Evolutionary conservation across 1,284 basidiomycete species (phyloP).

Genomic region (Malassezia dermatis): DNA sequence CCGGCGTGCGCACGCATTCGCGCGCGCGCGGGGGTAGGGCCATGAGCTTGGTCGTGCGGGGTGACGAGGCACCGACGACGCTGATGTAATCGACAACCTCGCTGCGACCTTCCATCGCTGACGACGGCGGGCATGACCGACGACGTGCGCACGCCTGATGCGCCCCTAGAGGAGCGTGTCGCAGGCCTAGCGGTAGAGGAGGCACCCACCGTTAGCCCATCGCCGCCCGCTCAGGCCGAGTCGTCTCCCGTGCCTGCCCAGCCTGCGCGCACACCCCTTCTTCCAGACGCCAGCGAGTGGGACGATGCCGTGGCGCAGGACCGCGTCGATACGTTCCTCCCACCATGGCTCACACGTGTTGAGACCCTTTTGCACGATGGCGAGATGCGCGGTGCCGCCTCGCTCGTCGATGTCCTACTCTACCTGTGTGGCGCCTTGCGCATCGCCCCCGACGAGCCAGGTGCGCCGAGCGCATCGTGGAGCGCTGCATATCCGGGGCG

Average conservation of each 20-base stretch:
- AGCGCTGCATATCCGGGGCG: not conserved
- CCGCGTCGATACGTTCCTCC: constrained; percentile 66
- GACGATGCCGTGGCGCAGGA: constrained; percentile 55
- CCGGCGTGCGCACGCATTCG: constrained; percentile 13
- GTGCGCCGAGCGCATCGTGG: not conserved
- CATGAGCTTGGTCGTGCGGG: not conserved
- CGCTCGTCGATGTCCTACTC: constrained; percentile 1
- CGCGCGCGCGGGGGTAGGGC: not conserved
- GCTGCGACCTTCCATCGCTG: not conserved
- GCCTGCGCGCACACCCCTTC: not conserved
- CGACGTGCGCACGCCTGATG: not conserved
- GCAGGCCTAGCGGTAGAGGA: not conserved
- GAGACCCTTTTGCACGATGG: constrained; percentile 56
- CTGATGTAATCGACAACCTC: not conserved
- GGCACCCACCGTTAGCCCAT: no score
- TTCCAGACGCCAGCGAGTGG: constrained; percentile 27
- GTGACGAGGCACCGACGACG: not conserved
- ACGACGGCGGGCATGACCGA: not conserved
- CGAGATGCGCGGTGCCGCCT: constrained; percentile 3
- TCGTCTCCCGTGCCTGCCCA: no score
- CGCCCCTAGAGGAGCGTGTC: not conserved
- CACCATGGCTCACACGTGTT: constrained; percentile 66
- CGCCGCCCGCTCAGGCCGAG: no score
- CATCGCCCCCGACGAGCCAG: not conserved
- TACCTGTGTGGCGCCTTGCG: constrained; percentile 6